These are phyloP conservation scores for Solanum phureja DNA, from an alignment of 257 asterid species.

Conservation along the genomic window DNA sequence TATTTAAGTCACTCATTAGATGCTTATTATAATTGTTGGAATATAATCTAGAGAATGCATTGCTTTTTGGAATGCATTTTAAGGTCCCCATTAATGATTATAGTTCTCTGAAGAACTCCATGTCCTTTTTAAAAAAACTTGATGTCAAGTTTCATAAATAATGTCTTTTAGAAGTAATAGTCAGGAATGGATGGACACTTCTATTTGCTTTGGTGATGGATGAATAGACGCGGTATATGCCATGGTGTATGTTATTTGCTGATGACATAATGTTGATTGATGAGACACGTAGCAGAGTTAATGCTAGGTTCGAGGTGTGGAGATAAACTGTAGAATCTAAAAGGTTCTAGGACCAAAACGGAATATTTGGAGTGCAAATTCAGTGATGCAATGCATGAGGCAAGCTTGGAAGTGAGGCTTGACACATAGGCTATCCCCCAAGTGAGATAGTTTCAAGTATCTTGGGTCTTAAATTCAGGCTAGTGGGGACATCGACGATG, in stretches of 20 bases:
- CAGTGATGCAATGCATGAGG: background rate
- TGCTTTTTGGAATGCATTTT: background rate
- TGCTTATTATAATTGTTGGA: background rate
- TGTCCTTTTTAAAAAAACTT: background rate
- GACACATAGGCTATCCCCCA: background rate
- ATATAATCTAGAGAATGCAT: background rate
- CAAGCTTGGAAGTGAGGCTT: background rate
- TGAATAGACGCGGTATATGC: background rate
- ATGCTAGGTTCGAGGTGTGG: background rate
- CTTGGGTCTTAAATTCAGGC: background rate
- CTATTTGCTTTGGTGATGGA: background rate
- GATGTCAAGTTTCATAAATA: background rate
- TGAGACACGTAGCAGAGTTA: background rate
- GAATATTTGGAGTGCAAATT: background rate
- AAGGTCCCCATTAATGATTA: background rate
- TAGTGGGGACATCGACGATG: background rate
- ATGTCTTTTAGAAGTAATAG: background rate
- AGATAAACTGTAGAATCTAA: background rate
- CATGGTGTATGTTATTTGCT: background rate
- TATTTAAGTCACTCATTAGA: background rate
- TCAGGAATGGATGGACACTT: background rate
- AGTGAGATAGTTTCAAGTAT: background rate
- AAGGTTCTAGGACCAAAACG: background rate
- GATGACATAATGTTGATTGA: too few species aligned
- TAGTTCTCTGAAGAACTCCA: background rate